Base-by-base conservation (phyloP, 768 basidiomycete species). In the Mycena belliarum region DNA sequence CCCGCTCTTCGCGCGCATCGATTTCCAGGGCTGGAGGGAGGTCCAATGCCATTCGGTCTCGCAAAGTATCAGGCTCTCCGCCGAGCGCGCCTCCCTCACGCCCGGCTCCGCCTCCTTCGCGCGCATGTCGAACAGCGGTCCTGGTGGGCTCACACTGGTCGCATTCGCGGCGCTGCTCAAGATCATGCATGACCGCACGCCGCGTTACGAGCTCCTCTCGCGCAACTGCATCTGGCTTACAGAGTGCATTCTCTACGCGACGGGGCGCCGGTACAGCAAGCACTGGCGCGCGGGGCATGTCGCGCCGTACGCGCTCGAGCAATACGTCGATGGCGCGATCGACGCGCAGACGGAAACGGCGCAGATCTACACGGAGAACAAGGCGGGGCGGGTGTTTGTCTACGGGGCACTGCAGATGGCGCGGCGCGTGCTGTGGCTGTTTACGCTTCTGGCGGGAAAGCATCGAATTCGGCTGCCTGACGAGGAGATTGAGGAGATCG, bases 121-220 rank as follows among this genome's bases (percentile, higher is more conserved):
- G 16, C 44, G 52, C 44, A 7, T 54, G 3, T 46, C 44, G 2
- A 54, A 54, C 20, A 25, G n/a, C 11, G 29, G 29, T 16, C 35
- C 33, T 4, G 52, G 52, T 33, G 52, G 52, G 25, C 52, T 23
- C 14, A 54, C 44, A 6, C 52, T 54, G 44, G 52, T 26, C 15
- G 52, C 52, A 16, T 54, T 54, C 26, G 52, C 52, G 35, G 20
- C 44, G 8, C 52, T 54, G 6, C 52, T 54, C 25, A 37, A 54
- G 4, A 54, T 54, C 10, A 54, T 54, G 52, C 52, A 54, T 26
- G 33, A 26, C 3, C 52, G 52, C 33, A 47, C 52, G 4, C 45
- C 9, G 21, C 12, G 35, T 11, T 54, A 54, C 26, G 45, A 54
- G 21, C 12, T 47, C n/a, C n/a, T 54, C n/a, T 46, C 52, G 24